phyloP scores from a whole-genome alignment of 257 asterid species.

The Lantana camara region DNA sequence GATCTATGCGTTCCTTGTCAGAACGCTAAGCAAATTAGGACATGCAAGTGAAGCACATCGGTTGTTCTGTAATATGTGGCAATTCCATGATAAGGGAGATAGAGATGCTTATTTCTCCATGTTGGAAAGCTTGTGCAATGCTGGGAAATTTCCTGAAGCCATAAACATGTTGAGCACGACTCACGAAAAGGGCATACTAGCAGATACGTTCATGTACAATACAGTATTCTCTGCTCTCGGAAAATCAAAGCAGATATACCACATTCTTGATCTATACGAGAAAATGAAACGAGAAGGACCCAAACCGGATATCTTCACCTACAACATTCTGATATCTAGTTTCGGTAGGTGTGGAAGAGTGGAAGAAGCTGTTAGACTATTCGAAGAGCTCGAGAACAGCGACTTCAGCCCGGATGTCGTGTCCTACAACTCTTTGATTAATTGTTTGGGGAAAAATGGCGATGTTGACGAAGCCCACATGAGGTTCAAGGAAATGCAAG shows the following conservation, averaged over 20 bases:
- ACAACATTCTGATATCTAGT: conserved; percentile 83
- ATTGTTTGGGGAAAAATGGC: conserved; percentile 89
- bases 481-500: conserved; percentile 89
- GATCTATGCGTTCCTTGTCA: conserved; percentile 76
- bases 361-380: conserved; percentile 70
- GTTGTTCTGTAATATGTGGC: conserved; percentile 92
- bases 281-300: conserved; percentile 83
- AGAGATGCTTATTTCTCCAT: conserved; percentile 79
- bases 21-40: conserved; percentile 75
- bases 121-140: conserved; percentile 82
- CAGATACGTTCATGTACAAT: conserved; percentile 88
- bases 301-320: conserved; percentile 77
- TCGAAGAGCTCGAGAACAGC: conserved; percentile 90
- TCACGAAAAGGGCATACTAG: conserved; percentile 72
- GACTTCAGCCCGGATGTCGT: conserved; percentile 69
- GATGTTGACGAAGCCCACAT: conserved; percentile 90
- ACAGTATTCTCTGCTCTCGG: conserved; percentile 81
- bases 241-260: conserved; percentile 61
- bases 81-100: conserved; percentile 85
- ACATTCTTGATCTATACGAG: conserved; percentile 69
- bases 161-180: conserved; percentile 74
- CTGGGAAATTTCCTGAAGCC: conserved; percentile 77
- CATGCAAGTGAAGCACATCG: conserved; percentile 91
- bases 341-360: conserved; percentile 84
- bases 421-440: conserved; percentile 86